Evolutionary conservation across 1,284 basidiomycete genomes (phyloP), one percentile per base, ranked within the genome.

Genomic region (Ganoderma sp.): DNA sequence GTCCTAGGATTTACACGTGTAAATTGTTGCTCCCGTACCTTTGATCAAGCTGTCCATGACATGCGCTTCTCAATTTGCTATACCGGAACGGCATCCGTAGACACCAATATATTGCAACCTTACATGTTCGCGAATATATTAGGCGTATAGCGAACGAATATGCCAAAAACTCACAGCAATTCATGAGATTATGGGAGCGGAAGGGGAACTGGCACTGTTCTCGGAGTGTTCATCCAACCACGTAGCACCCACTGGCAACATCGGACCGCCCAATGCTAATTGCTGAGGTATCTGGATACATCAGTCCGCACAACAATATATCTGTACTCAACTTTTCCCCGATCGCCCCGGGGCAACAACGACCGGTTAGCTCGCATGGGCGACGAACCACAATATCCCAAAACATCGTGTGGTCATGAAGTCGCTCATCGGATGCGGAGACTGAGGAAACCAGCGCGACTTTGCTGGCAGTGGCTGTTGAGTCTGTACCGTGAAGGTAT

Each of bases 1-100:
- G 48, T 67, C 66, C 63, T 63, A 50, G 56, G 63, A 67, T 69
- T 42, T 60, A 65, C 67, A 67, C 57, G 66, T 64, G 65, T 45
- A 52, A 43, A 63, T 63, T 42, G 32, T 34, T 48, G 22, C 32
- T 56, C 41, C 60, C 60, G 41, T 57, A 66, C 59, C 65, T 66
- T 57, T 22, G 39, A 57, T 54, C 60, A 43, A 43, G 50, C 60
- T 50, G 50, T 62, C 22, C n/a, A n/a, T 57, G 25, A 39, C 61
- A 62, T 62, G 60, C 56, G 52, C 52, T 57, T 62, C 37, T n/a
- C 52, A 66, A 66, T 66, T 66, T 66, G 65, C 60, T 66, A 66
- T 66, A 56, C 34, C 65, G 65, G 65, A 57, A 62, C 52, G 50
- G n/a, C 37, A 19, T 59, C 59, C 59, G 52, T 34, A 45, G 9